Conservation (phyloP, 345 rosid species). For the Syzygium jambos region DNA sequence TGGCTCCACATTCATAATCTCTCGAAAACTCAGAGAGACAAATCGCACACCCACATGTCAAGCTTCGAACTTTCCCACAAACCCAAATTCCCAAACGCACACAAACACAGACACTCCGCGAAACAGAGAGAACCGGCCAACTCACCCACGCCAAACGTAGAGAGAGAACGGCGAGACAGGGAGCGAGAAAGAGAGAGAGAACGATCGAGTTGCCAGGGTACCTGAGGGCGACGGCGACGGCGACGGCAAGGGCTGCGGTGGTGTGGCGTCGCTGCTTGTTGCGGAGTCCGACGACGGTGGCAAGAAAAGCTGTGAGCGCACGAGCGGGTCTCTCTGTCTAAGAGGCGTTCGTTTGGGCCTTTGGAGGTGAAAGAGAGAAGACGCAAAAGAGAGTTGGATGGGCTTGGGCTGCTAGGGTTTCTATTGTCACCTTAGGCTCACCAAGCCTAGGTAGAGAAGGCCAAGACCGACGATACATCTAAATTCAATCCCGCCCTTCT, state of each 20-base stretch:
- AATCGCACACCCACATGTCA: not conserved
- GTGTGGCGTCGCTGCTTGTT: not conserved
- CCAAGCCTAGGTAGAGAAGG: not conserved
- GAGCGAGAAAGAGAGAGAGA: not conserved
- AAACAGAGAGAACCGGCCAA: not conserved
- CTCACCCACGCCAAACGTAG: not conserved
- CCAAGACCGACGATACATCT: fast-evolving
- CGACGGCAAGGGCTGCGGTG: not conserved
- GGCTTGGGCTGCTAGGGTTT: not conserved
- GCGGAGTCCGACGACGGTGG: not conserved
- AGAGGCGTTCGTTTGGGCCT: too few relatives aligned
- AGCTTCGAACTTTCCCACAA: not conserved
- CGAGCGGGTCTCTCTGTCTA: not conserved
- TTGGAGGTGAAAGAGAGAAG: not conserved
- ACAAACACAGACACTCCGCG: not conserved
- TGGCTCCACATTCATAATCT: not conserved
- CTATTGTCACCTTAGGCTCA: not conserved
- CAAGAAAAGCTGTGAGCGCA: not conserved
- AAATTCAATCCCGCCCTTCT: not conserved
- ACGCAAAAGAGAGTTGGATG: not conserved
- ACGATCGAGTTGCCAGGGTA: not conserved
- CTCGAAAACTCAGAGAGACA: not conserved
- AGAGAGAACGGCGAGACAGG: not conserved
- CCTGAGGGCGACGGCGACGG: not conserved
- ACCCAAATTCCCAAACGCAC: not conserved